Percentiles rank a stretch among this genome's conserved stretches.
Evolutionary conservation across 2,329 filamentous ascomycete species (phyloP).

Genomic region (Penicillium corylophilum): DNA sequence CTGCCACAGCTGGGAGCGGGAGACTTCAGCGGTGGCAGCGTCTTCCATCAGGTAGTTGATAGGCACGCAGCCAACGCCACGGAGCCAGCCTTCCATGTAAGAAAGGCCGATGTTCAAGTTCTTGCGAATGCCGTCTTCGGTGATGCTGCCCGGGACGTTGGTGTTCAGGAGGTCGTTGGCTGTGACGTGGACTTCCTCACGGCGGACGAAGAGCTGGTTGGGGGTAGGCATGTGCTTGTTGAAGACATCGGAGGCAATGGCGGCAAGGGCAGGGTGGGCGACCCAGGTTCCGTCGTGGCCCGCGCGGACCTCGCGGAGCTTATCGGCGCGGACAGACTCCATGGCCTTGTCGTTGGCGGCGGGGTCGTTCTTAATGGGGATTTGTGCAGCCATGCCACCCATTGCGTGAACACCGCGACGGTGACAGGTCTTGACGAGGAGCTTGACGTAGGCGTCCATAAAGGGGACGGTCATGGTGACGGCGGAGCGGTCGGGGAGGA

Average conservation of each 20-base stretch:
- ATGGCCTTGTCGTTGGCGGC: slow-evolving; percentile 91
- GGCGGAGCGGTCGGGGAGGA: slow-evolving; percentile 83
- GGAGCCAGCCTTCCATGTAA: slow-evolving; percentile 99
- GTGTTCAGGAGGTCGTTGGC: slow-evolving; percentile 94
- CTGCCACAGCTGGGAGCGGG: slow-evolving; percentile 92
- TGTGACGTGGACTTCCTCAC: slow-evolving; percentile 83
- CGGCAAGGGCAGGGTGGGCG: slow-evolving; percentile 86
- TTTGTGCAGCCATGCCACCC: slow-evolving; percentile 98
- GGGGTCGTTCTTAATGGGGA: slow-evolving; percentile 94
- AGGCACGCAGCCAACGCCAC: slow-evolving; percentile 90
- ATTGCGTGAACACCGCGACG: slow-evolving; percentile 96
- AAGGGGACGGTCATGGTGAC: slow-evolving; percentile 99
- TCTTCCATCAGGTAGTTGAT: slow-evolving; percentile 99
- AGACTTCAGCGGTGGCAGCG: slow-evolving; percentile 94
- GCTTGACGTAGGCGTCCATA: slow-evolving; percentile 96
- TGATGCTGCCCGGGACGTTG: slow-evolving; percentile 90
- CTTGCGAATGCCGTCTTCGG: slow-evolving; percentile 93
- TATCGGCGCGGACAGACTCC: slow-evolving; percentile 89
- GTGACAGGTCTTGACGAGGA: slow-evolving; percentile 98
- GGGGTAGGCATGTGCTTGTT: slow-evolving; percentile 98
- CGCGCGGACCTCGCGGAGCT: slow-evolving; percentile 90
- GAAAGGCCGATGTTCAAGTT: slow-evolving; percentile 94
- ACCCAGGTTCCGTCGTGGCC: slow-evolving; percentile 98
- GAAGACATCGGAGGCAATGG: slow-evolving; percentile 88
- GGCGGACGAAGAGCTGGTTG: slow-evolving; percentile 89